Evolutionary conservation across 2,329 filamentous ascomycete species (phyloP), one percentile per base, ranked within the genome.

Genomic region (Fusarium sororula): DNA sequence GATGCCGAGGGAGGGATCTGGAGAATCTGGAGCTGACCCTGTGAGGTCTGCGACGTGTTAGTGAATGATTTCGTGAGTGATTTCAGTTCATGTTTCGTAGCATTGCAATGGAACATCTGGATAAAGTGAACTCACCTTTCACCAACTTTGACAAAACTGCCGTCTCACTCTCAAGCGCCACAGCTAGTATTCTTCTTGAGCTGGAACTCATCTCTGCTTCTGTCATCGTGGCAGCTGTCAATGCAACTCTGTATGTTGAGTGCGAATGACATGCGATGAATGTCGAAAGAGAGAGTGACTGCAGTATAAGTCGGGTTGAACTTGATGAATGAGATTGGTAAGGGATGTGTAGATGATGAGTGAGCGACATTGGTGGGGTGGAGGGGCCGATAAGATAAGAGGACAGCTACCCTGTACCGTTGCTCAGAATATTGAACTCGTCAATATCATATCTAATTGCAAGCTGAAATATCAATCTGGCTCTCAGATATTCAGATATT

Each of bases 111-210:
- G 32, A 32, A 32, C 13, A 18, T 18, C 47, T 32, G 11, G 22
- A 24, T 13, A 18, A 18, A 14, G 48, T 51, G 9, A 35, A 41
- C 60, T 28, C 70, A 90, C 90, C 89, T 84, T 87, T 87, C 41
- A 92, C 81, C 17, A 91, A 81, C 30, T 82, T 81, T 66, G 83
- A 82, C 20, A 90, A 80, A 38, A 86, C 84, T 11, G 85, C 82
- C 12, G 81, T 84, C 63, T 85, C 85, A 41, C 81, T 84, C 64
- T 83, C 84, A 47, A 86, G 81, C n/a, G 85, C 87, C 10, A 92
- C 86, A 22, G 89, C 89, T 41, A 92, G 81, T 61, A 91, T 87
- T 35, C 90, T 84, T 57, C 89, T 84, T 17, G 77, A 78, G 35
- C 63, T 64, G 14, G 76, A 78, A 61, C 64, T 68, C 61, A 74